Conservation (phyloP, 305 asterid genomes). For the Plantago coronopus region DNA sequence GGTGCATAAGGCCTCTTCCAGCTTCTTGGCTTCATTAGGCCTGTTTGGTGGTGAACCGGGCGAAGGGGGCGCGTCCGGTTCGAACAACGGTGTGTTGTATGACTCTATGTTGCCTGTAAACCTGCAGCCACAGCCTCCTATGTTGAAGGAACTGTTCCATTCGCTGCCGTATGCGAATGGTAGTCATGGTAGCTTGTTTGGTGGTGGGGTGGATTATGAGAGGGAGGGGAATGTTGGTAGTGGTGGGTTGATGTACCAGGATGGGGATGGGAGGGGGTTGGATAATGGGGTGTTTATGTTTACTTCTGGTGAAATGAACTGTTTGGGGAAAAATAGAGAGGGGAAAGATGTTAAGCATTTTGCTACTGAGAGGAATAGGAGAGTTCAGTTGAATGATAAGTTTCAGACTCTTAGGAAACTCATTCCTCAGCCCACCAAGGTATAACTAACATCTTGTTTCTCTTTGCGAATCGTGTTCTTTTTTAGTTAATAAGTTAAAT, state of each 20-base stretch:
- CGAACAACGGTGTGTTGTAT: conserved; percentile 30
- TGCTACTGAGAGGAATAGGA: conserved; percentile 69
- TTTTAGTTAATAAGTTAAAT: not conserved
- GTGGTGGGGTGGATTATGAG: conserved; percentile 45
- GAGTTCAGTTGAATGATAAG: conserved; percentile 62
- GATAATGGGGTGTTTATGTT: conserved; percentile 67
- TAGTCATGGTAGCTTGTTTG: conserved; percentile 41
- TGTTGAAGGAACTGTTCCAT: conserved; percentile 65
- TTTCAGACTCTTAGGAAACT: conserved; percentile 48
- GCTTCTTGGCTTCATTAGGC: conserved; percentile 31
- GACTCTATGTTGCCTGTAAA: conserved; percentile 73
- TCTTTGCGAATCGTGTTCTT: not conserved
- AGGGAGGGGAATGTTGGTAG: conserved; percentile 33
- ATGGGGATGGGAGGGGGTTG: conserved; percentile 40
- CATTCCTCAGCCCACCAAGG: conserved; percentile 77
- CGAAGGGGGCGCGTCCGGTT: not conserved
- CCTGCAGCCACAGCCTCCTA: conserved; percentile 76
- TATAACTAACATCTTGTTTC: conserved; percentile 14
- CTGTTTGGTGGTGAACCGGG: conserved; percentile 6
- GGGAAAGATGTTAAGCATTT: conserved; percentile 64
- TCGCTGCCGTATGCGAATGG: conserved; percentile 54
- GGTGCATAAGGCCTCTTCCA: conserved; percentile 32
- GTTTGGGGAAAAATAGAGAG: conserved; percentile 42
- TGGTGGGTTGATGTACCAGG: conserved; percentile 38
- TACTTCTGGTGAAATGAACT: conserved; percentile 46